A percentile compares a stretch with the other conserved stretches of the same genome.
phyloP scores from a whole-genome alignment of 2,329 filamentous ascomycete genomes.

The Cryphonectria naterciae region DNA sequence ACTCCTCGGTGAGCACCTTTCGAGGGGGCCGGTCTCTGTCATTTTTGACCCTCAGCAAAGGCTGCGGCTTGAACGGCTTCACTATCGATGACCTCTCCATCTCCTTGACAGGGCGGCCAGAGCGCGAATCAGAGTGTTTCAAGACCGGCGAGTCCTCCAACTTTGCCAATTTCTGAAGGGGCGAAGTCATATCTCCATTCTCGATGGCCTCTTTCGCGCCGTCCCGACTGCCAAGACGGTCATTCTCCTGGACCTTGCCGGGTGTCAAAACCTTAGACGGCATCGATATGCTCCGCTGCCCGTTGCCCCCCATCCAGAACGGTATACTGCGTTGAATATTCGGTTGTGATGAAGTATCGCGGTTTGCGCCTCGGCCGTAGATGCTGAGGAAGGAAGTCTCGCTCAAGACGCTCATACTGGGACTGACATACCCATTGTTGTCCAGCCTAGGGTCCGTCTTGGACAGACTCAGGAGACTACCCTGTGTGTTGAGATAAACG shows the following conservation, averaged over 20 bases:
- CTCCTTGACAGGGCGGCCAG: constrained; percentile 24
- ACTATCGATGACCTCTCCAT: constrained; percentile 13
- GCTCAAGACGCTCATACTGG: constrained; percentile 66
- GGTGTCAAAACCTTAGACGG: constrained; percentile 31
- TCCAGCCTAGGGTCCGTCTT: constrained; percentile 49
- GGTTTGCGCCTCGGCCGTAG: constrained; percentile 54
- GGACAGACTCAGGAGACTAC: constrained; percentile 55
- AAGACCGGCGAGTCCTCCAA: constrained; percentile 37
- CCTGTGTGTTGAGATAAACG: constrained; percentile 57
- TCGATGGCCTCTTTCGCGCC: constrained; percentile 14
- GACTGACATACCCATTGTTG: constrained; percentile 53
- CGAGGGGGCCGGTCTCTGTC: constrained; percentile 53
- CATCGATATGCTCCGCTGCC: constrained; percentile 41
- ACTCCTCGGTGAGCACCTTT: constrained; percentile 53
- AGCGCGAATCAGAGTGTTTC: constrained; percentile 32
- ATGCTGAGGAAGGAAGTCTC: constrained; percentile 70
- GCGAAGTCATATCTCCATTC: constrained; percentile 42
- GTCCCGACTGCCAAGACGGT: background rate
- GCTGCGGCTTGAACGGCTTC: constrained; percentile 15
- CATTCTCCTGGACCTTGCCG: constrained; percentile 29
- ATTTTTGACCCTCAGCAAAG: constrained; percentile 31
- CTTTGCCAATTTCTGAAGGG: constrained; percentile 55
- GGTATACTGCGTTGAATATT: constrained; percentile 36
- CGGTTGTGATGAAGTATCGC: constrained; percentile 33
- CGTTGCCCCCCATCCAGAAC: constrained; percentile 57